Evolutionary conservation across 306 rosid species (phyloP), one percentile per base, ranked within the genome.

Genomic region (Mucuna pruriens): DNA sequence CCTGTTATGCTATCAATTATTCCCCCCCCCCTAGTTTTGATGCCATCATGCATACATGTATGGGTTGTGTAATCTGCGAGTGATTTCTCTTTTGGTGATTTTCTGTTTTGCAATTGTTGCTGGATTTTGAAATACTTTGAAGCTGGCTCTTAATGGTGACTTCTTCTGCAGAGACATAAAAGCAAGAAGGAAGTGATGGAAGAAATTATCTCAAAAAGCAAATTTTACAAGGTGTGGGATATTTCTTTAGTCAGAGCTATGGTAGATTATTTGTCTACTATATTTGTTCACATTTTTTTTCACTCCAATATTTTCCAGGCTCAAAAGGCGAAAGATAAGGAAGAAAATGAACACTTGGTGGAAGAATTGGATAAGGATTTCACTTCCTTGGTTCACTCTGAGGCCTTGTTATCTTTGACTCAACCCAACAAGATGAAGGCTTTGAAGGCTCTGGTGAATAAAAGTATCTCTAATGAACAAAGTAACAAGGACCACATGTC

Each of bases 141-240:
- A 75, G 61, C 42, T 83, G 73, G 78, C 82, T 67, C 45, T 26
- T 70, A 81, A 39, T 23, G 26, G 64, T 71, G 58, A 22, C 40
- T 77, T 76, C 19, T 84, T 42, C 63, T 74, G 83, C 94, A 95
- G 97, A 91, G 76, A 75, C 92, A 73, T 85, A 95, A 95, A 89
- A 93, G 82, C 88, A 90, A 92, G 88, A 92, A 89, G 89, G 98
- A 95, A 85, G 94, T 92, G 77, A 89, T 89, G 94, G 89, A 85
- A 26, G 99, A 93, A 86, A 74, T 95, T 54, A 91, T 95, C 20
- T 74, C 83, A n/a, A 95, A 93, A 81, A 90, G 96, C 93, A 95
- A 95, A 74, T 84, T 65, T 87, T 87, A 82, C 78, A 95, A 87
- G 97, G 99, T 95, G 54, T 44, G 83, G 6, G 10, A 61, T 64